Base-by-base conservation (phyloP, 1,284 basidiomycete genomes). In the Melampsora occidentalis region DNA sequence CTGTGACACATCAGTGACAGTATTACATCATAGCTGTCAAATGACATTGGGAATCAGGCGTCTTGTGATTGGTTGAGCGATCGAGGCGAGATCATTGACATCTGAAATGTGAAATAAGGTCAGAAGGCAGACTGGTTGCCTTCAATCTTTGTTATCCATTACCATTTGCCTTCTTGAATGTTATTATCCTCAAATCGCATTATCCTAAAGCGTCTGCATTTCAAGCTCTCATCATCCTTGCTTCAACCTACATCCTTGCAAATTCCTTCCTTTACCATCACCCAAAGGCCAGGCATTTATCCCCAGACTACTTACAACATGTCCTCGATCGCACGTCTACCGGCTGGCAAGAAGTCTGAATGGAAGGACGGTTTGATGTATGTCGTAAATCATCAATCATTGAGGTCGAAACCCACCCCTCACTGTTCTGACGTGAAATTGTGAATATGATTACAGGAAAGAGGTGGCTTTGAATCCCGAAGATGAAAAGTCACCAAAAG, bases 291-390 rank as follows among this genome's bases (percentile, higher is more conserved):
- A 59, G 57, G 57, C 22, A 28, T 31, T 59, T 16, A 59, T 22
- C 57, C 22, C 57, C 28, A 4, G 12, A 59, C 28, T 59, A 59
- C 22, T 31, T 59, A 59, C 22, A 59, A 59, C 18, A 64, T 64
- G 62, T 64, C 62, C 9, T 64, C 62, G 31, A 59, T 59, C 28
- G 22, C 62, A 42, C 71, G 62, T 65, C 71, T 73, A 46, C 46
- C 48, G 20, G 71, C 71, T 64, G 71, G 71, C 46, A 49, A 51
- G 2, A 7, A 39, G 25, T 64, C 71, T 22, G 71, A 73, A 64
- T 73, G 71, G 71, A 48, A 57, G 22, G 71, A 73, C 25, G 71
- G 71, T 53, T 46, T 65, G 49, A 73, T 73, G 71, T 73, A 51
- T 49, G 28, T 66, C 20, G 20, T 57, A 39, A n/a, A 59, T 46